Percentiles rank a stretch among this genome's conserved stretches.
phyloP scores from a whole-genome alignment of 495 filamentous ascomycete species.

The Filosporella fistucella region DNA sequence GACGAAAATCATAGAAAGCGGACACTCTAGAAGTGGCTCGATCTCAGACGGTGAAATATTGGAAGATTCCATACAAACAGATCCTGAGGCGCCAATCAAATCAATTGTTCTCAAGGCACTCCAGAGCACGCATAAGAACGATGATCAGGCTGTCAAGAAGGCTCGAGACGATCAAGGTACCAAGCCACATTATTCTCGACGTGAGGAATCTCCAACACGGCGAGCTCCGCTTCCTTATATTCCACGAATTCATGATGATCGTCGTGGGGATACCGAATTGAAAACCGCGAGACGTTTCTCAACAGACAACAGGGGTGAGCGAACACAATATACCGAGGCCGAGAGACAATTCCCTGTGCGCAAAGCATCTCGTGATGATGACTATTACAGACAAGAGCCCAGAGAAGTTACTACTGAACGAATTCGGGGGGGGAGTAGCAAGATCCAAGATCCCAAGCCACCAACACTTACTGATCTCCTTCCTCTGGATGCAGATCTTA shows the following conservation, averaged over 20 bases:
- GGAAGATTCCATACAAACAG: slow-evolving; percentile 11
- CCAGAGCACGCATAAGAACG: slow-evolving; percentile 1
- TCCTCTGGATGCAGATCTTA: slow-evolving; percentile 38
- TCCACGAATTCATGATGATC: slow-evolving; percentile 6
- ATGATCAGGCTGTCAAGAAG: slow-evolving; percentile 2
- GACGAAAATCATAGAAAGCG: background rate
- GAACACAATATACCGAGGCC: slow-evolving; percentile 4
- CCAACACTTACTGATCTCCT: slow-evolving; percentile 12
- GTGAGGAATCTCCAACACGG: slow-evolving; percentile 7
- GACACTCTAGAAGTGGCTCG: slow-evolving; percentile 10
- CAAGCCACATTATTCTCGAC: background rate
- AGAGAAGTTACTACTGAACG: background rate
- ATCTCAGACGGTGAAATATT: slow-evolving; percentile 25
- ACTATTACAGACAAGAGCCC: slow-evolving; percentile 1
- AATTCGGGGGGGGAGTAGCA: slow-evolving; percentile 6
- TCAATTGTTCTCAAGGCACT: slow-evolving; percentile 10
- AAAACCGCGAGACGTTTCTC: slow-evolving; percentile 4
- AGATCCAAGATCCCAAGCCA: background rate
- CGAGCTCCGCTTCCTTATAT: slow-evolving; percentile 3
- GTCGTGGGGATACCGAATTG: slow-evolving; percentile 7
- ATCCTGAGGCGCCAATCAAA: background rate
- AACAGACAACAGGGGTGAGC: slow-evolving; percentile 8
- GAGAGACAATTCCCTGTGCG: background rate
- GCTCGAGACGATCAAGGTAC: slow-evolving; percentile 6
- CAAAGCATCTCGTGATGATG: slow-evolving; percentile 15